A percentile compares a stretch with the other conserved stretches of the same genome.
These are phyloP conservation scores for Gracilaria domingensis DNA, from an alignment of 23 red algal species.

Conservation along the genomic window DNA sequence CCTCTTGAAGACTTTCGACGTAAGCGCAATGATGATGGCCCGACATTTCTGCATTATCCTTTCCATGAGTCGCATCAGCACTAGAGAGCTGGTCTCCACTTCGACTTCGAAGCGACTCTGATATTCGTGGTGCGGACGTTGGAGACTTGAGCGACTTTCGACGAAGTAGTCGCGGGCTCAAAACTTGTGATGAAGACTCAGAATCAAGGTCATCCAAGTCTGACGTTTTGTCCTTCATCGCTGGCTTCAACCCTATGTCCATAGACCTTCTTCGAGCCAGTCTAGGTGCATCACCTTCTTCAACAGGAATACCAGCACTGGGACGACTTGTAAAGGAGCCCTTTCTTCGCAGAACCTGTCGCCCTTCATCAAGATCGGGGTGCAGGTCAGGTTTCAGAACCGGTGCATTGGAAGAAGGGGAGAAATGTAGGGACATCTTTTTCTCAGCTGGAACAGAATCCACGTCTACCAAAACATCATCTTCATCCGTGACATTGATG, in stretches of 20 bases:
- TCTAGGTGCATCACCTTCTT: constrained; percentile 65
- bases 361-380: constrained; percentile 59
- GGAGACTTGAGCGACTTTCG: constrained; percentile 39
- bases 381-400: constrained; percentile 40
- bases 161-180: constrained; percentile 21
- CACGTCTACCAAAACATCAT: constrained; percentile 70
- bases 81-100: background rate
- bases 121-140: background rate
- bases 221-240: background rate
- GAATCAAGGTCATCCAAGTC: background rate
- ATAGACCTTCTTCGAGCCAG: constrained; percentile 63
- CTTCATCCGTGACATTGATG: constrained; percentile 71
- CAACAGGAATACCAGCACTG: constrained; percentile 22
- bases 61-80: background rate
- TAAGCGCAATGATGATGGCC: constrained; percentile 3
- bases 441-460: constrained; percentile 29
- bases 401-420: background rate
- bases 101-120: constrained; percentile 20
- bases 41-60: background rate
- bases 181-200: background rate
- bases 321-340: constrained; percentile 78
- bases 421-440: constrained; percentile 34
- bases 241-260: constrained; percentile 37
- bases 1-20: constrained; percentile 35
- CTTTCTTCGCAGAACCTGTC: constrained; percentile 57